phyloP scores from a whole-genome alignment of 2,329 filamentous ascomycete species.

The Exophiala dermatitidis region DNA sequence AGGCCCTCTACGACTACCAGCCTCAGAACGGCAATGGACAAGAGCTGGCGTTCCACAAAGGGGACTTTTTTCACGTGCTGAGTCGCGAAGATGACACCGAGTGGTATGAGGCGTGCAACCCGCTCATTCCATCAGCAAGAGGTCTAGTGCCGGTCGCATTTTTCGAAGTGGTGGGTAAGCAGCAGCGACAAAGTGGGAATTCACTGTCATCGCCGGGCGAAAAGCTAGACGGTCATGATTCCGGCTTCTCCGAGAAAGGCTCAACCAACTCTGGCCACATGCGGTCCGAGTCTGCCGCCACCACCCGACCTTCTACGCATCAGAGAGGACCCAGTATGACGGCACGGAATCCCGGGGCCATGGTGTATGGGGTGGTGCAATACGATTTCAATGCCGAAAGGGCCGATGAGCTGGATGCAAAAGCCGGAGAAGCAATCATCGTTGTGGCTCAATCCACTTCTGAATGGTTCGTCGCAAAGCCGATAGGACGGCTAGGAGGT shows the following conservation, averaged over 20 bases:
- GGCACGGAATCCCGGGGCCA: constrained; percentile 59
- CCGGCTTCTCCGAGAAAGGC: constrained; percentile 66
- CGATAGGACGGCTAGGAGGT: constrained; percentile 92
- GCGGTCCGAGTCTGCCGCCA: constrained; percentile 32
- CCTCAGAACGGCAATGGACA: constrained; percentile 60
- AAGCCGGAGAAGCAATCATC: constrained; percentile 92
- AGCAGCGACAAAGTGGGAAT: constrained; percentile 77
- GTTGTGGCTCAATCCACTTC: constrained; percentile 97
- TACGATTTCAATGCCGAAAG: constrained; percentile 94
- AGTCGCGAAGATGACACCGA: constrained; percentile 87
- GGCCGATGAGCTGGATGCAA: constrained; percentile 92
- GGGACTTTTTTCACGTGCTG: constrained; percentile 97
- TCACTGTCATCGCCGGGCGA: constrained; percentile 50
- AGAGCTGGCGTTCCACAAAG: constrained; percentile 84
- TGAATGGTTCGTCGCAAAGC: constrained; percentile 98
- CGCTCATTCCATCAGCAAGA: constrained; percentile 73
- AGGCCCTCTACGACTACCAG: constrained; percentile 88
- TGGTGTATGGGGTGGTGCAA: constrained; percentile 94
- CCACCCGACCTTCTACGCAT: constrained; percentile 31
- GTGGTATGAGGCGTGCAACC: constrained; percentile 99
- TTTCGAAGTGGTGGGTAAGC: constrained; percentile 88
- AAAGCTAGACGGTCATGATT: constrained; percentile 69
- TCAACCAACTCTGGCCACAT: constrained; percentile 28
- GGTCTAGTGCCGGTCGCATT: constrained; percentile 90
- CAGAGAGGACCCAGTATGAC: constrained; percentile 40